These are phyloP conservation scores for Puccinellia tenuiflora DNA, from an alignment of 176 grass and related monocot species.

Conservation along the genomic window DNA sequence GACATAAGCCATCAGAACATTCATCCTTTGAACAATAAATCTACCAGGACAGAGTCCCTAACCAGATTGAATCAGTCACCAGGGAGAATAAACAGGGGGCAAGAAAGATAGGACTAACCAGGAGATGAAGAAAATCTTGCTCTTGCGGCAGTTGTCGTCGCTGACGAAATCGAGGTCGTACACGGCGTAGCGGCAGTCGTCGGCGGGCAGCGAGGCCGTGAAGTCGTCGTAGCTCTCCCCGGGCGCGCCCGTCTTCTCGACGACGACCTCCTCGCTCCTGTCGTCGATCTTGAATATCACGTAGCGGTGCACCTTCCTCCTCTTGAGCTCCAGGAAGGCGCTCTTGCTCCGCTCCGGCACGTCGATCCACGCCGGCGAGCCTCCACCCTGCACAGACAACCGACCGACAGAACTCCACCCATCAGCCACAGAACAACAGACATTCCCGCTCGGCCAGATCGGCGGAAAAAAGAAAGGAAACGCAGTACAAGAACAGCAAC, in stretches of 20 bases:
- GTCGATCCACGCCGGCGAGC: slow-evolving; percentile 48
- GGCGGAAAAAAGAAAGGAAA: not conserved
- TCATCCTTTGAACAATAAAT: not conserved
- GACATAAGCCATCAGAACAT: not conserved
- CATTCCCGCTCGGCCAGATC: slow-evolving; percentile 1
- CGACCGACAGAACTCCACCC: not conserved
- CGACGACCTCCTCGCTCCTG: slow-evolving; percentile 50
- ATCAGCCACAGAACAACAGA: slow-evolving; percentile 18
- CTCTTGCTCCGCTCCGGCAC: slow-evolving; percentile 54
- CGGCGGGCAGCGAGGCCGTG: slow-evolving; percentile 47
- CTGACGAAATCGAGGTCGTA: slow-evolving; percentile 74
- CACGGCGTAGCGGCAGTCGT: slow-evolving; percentile 71
- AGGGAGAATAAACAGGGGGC: not conserved
- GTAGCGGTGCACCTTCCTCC: slow-evolving; percentile 61
- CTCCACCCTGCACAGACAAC: slow-evolving; percentile 18
- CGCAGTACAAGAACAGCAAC: not conserved
- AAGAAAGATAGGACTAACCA: slow-evolving; percentile 26
- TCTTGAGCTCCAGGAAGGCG: slow-evolving; percentile 61
- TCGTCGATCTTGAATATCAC: slow-evolving; percentile 82
- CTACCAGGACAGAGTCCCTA: not conserved
- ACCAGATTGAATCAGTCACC: not conserved
- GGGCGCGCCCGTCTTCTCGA: slow-evolving; percentile 54
- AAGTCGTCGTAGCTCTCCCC: slow-evolving; percentile 68
- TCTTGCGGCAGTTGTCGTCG: slow-evolving; percentile 67
- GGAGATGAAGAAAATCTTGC: slow-evolving; percentile 82